phyloP scores from a whole-genome alignment of 2,329 filamentous ascomycete genomes.

The Epicoccum sorghinum region DNA sequence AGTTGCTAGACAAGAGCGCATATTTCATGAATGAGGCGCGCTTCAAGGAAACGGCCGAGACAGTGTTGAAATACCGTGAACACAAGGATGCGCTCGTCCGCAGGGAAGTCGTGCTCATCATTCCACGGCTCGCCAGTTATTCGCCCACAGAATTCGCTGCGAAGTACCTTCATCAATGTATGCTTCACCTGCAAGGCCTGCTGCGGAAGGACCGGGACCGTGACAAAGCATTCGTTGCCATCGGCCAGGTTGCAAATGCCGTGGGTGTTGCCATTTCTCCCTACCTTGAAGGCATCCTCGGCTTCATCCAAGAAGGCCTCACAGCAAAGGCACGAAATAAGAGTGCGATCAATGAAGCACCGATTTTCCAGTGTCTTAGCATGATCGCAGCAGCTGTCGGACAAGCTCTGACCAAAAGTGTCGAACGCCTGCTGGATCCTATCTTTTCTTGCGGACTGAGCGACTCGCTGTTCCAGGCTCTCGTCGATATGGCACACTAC shows the following conservation, averaged over 20 bases:
- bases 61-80: conserved; percentile 90
- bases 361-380: conserved; percentile 97
- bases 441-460: conserved; percentile 97
- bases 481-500: conserved; percentile 99
- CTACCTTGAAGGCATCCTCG: conserved; percentile 91
- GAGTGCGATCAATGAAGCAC: conserved; percentile 63
- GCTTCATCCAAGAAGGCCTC: conserved; percentile 90
- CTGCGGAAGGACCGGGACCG: conserved; percentile 90
- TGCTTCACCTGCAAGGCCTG: conserved; percentile 93
- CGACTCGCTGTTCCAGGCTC: conserved; percentile 88
- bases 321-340: conserved; percentile 75
- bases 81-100: conserved; percentile 87
- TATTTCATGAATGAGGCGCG: conserved; percentile 97
- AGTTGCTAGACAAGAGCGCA: conserved; percentile 89
- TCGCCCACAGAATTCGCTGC: conserved; percentile 88
- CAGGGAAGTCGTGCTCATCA: conserved; percentile 86
- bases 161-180: conserved; percentile 90
- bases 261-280: conserved; percentile 94
- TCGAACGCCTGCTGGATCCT: conserved; percentile 91
- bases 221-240: conserved; percentile 93
- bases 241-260: conserved; percentile 94
- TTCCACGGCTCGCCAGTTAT: conserved; percentile 91
- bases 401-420: conserved; percentile 96
- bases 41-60: conserved; percentile 91
- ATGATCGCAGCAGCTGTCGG: conserved; percentile 94